These are phyloP conservation scores for Trypanosoma conorhini DNA, from an alignment of 208 protist species.

Conservation along the genomic window DNA sequence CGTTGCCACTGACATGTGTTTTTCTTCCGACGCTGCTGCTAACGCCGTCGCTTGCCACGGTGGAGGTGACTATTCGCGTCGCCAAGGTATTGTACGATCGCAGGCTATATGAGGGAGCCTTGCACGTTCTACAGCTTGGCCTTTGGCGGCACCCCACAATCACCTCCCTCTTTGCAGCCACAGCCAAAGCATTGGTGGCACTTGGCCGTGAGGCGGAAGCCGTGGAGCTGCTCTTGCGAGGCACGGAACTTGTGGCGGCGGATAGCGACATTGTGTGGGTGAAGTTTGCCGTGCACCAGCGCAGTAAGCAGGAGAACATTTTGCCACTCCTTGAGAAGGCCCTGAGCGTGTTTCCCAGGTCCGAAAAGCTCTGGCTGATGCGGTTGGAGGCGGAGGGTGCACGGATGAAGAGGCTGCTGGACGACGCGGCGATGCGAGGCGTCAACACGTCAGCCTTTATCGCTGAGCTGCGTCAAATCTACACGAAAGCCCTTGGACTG, in stretches of 20 bases:
- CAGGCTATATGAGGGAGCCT: conserved; percentile 25
- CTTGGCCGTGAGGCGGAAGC: conserved; percentile 34
- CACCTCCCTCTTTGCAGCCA: conserved; percentile 31
- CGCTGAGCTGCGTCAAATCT: conserved; percentile 45
- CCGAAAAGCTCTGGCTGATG: conserved; percentile 68
- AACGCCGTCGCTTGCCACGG: conserved; percentile 14
- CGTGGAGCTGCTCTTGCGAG: conserved; percentile 39
- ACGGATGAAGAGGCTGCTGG: conserved; percentile 11
- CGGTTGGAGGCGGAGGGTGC: conserved; percentile 46
- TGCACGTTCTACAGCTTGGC: conserved; percentile 25
- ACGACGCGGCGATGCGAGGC: conserved; percentile 5
- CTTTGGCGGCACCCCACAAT: conserved; percentile 8
- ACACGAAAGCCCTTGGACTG: conserved; percentile 33
- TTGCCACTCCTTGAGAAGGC: conserved; percentile 31
- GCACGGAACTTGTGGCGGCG: conserved; percentile 22
- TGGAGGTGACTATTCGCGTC: conserved; percentile 35
- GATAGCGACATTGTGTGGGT: conserved; percentile 54
- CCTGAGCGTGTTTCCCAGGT: conserved; percentile 41
- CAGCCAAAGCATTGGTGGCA: conserved; percentile 44
- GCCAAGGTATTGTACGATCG: conserved; percentile 36
- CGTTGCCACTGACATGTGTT: conserved; percentile 28
- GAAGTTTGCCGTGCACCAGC: conserved; percentile 60
- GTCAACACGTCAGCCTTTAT: conserved; percentile 18
- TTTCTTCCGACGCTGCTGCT: conserved; percentile 14
- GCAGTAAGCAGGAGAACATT: conserved; percentile 35